phyloP scores from a whole-genome alignment of 208 protist species.

The Trypanosoma melophagium region DNA sequence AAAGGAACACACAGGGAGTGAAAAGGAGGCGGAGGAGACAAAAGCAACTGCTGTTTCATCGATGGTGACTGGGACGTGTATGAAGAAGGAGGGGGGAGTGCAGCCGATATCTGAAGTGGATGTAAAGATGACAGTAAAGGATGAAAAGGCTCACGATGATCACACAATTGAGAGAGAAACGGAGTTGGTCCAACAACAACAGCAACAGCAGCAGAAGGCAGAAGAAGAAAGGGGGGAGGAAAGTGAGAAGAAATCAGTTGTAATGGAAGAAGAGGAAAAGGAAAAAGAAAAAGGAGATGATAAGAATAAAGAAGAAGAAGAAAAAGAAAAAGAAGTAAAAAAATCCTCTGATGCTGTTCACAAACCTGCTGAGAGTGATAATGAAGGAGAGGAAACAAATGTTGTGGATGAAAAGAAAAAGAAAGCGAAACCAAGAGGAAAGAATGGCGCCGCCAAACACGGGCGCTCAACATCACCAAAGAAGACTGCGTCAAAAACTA shows the following conservation, averaged over 20 bases:
- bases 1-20: not conserved
- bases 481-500: conserved; percentile 43
- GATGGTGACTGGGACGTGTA: not conserved
- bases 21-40: not conserved
- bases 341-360: not conserved
- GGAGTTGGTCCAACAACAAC: too few relatives aligned
- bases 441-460: conserved; percentile 31
- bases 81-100: not conserved
- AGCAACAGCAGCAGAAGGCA: too few relatives aligned
- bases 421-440: conserved; percentile 6
- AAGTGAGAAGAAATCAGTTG: conserved; percentile 13
- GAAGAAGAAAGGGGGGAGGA: conserved; percentile 19
- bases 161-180: too few relatives aligned
- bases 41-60: not conserved
- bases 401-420: conserved; percentile 22
- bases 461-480: conserved; percentile 32
- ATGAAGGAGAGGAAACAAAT: conserved; percentile 15
- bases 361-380: not conserved
- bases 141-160: too few relatives aligned
- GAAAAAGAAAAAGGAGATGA: conserved; percentile 16
- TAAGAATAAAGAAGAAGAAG: not conserved
- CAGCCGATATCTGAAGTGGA: too few relatives aligned
- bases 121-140: too few relatives aligned
- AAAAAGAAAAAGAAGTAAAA: not conserved
- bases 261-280: conserved; percentile 16